Evolutionary conservation across 2,329 filamentous ascomycete species (phyloP), one percentile per base, ranked within the genome.

Genomic region (Ascochyta koolunga): DNA sequence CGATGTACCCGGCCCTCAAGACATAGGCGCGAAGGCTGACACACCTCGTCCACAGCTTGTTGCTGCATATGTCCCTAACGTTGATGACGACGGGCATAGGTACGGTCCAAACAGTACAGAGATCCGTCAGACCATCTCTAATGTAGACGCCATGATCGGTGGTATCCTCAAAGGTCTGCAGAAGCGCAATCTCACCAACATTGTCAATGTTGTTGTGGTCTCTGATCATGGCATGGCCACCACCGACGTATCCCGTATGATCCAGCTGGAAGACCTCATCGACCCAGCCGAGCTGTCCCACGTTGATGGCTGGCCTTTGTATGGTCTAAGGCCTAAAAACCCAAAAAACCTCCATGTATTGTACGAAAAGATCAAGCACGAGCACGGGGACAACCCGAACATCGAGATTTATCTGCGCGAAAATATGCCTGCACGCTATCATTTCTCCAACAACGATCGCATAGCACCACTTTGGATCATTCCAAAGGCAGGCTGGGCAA

Each of bases 181-280:
- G 57, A 77, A 83, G 40, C 87, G 95, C 42, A 97, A 98, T 70
- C 78, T 99, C 44, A 96, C 92, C 0, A 72, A 88, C 18, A 89
- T 99, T 56, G 91, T 98, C 69, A 99, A 99, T 62, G 83, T 99
- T 7, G 87, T 99, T 29, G 83, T 99, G n/a, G 93, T 99, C 2
- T 97, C 92, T 0, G 95, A 99, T 71, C 95, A 99, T 71, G 95
- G 95, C 44, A 99, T 99, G 95, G 95, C 95, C 1, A 96, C 92
- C 0, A 98, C 95, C 0, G 90, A 93, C 55, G 85, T 84, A 0
- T 82, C 86, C 16, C 85, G 95, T 10, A 79, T 98, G 39, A 83
- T 98, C 22, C 95, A 98, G 75, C 80, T 98, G 2, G 95, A 99
- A 60, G 91, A 97, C 68, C 77, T 98, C 4, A 81, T 98, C 40